phyloP scores from a whole-genome alignment of 2,329 filamentous ascomycete species.

The Colletotrichum cordylinicola region DNA sequence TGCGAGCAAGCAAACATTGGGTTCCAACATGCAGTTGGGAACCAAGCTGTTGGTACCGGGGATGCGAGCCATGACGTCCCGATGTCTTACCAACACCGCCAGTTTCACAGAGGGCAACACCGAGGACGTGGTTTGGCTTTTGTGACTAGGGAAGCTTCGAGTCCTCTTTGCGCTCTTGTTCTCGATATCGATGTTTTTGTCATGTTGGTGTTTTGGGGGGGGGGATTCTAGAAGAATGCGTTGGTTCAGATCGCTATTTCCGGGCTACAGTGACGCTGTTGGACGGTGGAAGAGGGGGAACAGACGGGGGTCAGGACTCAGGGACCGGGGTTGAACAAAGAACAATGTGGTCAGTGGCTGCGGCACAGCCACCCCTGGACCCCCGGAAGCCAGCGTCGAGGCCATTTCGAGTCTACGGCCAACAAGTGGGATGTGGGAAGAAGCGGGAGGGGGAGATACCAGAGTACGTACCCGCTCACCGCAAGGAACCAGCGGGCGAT shows the following conservation, averaged over 20 bases:
- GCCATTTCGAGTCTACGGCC: not conserved
- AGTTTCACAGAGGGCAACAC: not conserved
- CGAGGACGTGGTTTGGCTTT: not conserved
- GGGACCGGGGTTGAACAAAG: not conserved
- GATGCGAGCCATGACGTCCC: not conserved
- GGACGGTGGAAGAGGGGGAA: not conserved
- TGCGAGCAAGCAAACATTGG: not conserved
- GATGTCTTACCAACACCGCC: not conserved
- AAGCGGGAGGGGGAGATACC: not conserved
- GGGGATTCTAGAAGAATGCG: not conserved
- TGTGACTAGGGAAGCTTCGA: not conserved
- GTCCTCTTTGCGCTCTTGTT: not conserved
- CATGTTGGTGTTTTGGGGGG: not conserved
- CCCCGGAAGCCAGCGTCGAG: not conserved
- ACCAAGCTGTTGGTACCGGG: not conserved
- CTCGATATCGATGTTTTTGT: not conserved
- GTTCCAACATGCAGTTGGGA: not conserved
- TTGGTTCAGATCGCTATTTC: not conserved
- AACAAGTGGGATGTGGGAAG: not conserved
- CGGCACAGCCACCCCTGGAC: constrained; percentile 3
- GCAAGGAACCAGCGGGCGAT: not conserved
- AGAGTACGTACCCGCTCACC: not conserved
- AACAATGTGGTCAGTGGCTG: constrained; percentile 10
- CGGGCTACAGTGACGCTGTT: not conserved
- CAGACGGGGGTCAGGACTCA: not conserved